Base-by-base conservation (phyloP, 495 filamentous ascomycete genomes). In the Aspergillus ellipticus region DNA sequence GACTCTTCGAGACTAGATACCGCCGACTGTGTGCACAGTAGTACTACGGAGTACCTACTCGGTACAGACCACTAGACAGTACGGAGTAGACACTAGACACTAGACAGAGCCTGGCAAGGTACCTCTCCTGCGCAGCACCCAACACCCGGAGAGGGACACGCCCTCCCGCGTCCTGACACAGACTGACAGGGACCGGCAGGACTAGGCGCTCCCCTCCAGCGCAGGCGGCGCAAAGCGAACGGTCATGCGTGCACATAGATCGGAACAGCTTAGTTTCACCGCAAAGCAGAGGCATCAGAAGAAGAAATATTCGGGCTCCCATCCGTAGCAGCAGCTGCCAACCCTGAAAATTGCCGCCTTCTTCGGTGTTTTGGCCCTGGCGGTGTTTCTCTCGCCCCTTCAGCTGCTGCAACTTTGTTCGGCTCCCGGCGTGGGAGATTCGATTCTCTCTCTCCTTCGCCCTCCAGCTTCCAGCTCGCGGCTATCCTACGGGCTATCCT, bases 221-320 rank as follows among this genome's bases (percentile, higher is more conserved):
- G 20, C 22, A 45, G 53, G 59, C 62, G 56, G 61, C 61, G 59
- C 57, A 60, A 56, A 61, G 42, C 39, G 55, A 64, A 60, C 61
- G 65, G 70, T 75, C 69, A 75, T 74, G 72, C 67, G 72, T 71
- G 68, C 64, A 59, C 66, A 66, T 64, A 66, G 61, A 61, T 64
- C 64, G 52, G 49, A 52, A 56, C 59, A 60, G 24, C 49, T 54
- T 33, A 57, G 57, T 66, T 62, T 66, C 63, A 66, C 59, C 63
- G 57, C 57, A 58, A 60, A 57, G 52, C 49, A 58, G 47, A 43
- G 42, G 51, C 29, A 51, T 37, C 56, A 59, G 51, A 46, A 52
- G 45, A 55, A 46, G 35, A 42, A 49, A 51, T 37, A 13, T 50
- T 26, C 47, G 17, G 9, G 21, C 20, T 51, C 19, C 41, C 37